phyloP scores from a whole-genome alignment of 163 green algal species.

The Volvox carteri region DNA sequence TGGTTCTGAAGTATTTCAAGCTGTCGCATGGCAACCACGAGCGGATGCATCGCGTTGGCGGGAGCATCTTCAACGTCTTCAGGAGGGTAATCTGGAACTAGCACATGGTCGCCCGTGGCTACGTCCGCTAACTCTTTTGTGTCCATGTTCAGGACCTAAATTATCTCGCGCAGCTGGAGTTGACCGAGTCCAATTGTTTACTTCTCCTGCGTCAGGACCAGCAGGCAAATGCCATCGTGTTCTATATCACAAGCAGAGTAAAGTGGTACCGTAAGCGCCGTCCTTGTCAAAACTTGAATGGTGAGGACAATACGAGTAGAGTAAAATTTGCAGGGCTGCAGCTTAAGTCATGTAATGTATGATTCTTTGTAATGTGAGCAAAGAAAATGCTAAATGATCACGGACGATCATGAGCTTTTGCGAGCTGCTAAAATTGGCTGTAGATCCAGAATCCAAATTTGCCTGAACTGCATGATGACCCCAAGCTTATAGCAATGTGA shows the following conservation, averaged over 20 bases:
- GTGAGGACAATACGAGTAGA: background rate
- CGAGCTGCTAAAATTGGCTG: no score
- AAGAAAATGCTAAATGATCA: no score
- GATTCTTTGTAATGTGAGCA: no score
- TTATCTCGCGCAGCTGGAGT: background rate
- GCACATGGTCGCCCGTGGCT: background rate
- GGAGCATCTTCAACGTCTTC: conserved; percentile 19
- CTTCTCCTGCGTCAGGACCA: background rate
- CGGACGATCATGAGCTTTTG: no score
- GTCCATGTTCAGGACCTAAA: background rate
- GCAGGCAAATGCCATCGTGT: background rate
- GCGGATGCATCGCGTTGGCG: conserved; percentile 8
- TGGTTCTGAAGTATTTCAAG: conserved; percentile 41
- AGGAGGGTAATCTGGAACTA: background rate
- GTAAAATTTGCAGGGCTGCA: background rate
- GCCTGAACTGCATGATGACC: background rate
- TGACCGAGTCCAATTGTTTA: conserved; percentile 11
- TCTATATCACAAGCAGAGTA: background rate
- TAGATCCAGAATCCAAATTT: background rate
- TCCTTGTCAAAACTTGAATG: conserved; percentile 15
- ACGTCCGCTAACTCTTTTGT: background rate
- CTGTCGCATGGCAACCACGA: conserved; percentile 5
- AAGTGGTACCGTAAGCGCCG: background rate
- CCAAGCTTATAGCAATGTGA: no score
- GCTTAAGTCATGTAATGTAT: background rate